Conservation (phyloP, 2,329 filamentous ascomycete species). For the Nothopassalora personata region DNA sequence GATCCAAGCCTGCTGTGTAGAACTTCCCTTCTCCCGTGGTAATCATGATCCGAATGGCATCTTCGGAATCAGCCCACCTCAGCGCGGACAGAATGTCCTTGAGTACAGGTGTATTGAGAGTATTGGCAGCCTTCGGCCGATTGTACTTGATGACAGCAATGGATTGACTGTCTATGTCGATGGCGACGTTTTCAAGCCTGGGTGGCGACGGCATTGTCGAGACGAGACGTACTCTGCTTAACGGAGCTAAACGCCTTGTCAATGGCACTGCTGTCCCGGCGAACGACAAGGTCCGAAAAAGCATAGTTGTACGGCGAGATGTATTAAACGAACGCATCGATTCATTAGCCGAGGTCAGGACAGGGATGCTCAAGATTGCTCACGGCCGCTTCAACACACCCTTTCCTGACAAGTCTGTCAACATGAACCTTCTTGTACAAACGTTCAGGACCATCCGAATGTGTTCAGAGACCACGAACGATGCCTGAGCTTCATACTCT, state of each 20-base stretch:
- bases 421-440: no score
- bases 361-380: neutral
- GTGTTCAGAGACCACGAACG: neutral
- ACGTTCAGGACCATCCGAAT: neutral
- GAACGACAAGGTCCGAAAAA: neutral
- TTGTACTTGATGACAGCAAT: constrained; percentile 23
- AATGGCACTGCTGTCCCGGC: neutral
- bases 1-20: constrained; percentile 21
- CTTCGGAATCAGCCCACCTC: constrained; percentile 15
- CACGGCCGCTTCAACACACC: no score
- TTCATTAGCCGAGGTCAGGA: neutral
- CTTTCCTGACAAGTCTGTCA: no score
- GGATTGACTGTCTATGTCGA: constrained; percentile 14
- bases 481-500: neutral
- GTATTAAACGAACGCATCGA: no score
- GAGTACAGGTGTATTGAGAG: constrained; percentile 15
- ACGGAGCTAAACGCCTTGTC: no score
- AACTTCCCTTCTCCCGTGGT: constrained; percentile 23
- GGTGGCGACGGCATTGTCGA: constrained; percentile 16
- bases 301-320: neutral
- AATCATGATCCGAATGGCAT: constrained; percentile 17
- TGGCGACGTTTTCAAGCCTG: constrained; percentile 14
- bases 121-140: constrained; percentile 20
- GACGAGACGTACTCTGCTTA: neutral
- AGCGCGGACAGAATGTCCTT: constrained; percentile 19